These are phyloP conservation scores for Trichoderma gamsii DNA, from an alignment of 495 filamentous ascomycete genomes.

Conservation along the genomic window DNA sequence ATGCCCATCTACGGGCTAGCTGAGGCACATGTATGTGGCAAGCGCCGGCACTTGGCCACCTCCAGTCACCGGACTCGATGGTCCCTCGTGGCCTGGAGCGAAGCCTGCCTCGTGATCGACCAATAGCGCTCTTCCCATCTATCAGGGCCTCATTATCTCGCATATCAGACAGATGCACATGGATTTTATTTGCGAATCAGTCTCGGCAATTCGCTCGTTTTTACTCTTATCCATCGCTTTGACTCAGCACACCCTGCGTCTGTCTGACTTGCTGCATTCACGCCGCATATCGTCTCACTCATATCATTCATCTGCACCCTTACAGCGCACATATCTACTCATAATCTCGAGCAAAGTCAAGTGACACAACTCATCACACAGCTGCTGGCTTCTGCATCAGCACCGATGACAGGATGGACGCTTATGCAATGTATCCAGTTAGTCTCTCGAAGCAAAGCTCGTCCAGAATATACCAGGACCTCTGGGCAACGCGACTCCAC, in stretches of 20 bases:
- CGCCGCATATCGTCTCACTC: not conserved
- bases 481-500: not conserved
- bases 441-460: conserved; percentile 34
- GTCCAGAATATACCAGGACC: conserved; percentile 45
- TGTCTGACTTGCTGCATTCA: not conserved
- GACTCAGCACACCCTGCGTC: not conserved
- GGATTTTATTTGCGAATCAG: not conserved
- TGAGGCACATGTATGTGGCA: not conserved
- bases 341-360: not conserved
- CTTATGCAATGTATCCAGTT: conserved; percentile 43
- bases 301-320: not conserved
- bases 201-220: not conserved
- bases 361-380: not conserved
- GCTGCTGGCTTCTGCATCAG: not conserved
- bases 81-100: conserved; percentile 6
- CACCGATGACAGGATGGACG: conserved; percentile 35
- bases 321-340: not conserved
- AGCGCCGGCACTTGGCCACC: not conserved
- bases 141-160: not conserved
- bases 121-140: conserved; percentile 7
- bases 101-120: conserved; percentile 4
- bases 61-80: conserved; percentile 3
- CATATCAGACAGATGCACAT: not conserved
- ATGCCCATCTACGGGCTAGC: not conserved
- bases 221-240: not conserved